phyloP scores from a whole-genome alignment of 257 asterid species.

The Solanum lycopersicoides region DNA sequence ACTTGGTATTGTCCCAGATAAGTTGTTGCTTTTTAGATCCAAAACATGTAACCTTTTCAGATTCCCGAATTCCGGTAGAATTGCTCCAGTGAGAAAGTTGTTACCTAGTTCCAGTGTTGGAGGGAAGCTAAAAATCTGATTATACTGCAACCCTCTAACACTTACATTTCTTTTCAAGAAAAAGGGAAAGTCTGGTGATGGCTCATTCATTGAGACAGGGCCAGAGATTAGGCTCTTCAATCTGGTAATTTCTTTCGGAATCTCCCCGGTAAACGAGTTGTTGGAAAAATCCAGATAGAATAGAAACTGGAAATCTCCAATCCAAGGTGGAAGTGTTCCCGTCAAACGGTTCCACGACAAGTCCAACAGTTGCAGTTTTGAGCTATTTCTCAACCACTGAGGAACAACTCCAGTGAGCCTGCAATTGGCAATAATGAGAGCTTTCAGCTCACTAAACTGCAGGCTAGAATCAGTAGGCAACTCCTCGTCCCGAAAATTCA shows the following conservation, averaged over 20 bases:
- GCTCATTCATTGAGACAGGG: conserved; percentile 21
- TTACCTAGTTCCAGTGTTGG: conserved; percentile 58
- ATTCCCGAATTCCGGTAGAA: conserved; percentile 73
- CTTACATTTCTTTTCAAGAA: conserved; percentile 32
- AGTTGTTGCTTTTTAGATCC: conserved; percentile 49
- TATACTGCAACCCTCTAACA: conserved; percentile 29
- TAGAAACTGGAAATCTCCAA: conserved; percentile 42
- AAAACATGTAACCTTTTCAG: conserved; percentile 47
- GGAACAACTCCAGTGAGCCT: conserved; percentile 65
- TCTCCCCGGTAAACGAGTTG: conserved; percentile 50
- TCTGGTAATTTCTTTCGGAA: conserved; percentile 49
- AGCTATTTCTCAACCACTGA: conserved; percentile 47
- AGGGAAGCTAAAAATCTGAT: conserved; percentile 47
- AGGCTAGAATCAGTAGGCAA: conserved; percentile 42
- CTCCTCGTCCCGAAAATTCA: conserved; percentile 41
- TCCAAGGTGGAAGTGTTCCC: conserved; percentile 65
- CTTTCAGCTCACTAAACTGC: conserved; percentile 39
- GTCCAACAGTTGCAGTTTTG: conserved; percentile 49
- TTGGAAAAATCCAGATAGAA: conserved; percentile 80
- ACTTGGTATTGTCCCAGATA: conserved; percentile 59
- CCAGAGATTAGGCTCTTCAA: conserved; percentile 38
- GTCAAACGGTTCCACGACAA: conserved; percentile 61
- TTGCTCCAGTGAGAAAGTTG: conserved; percentile 52
- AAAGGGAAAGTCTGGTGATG: conserved; percentile 48
- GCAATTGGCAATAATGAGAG: conserved; percentile 60